Evolutionary conservation across 805 yeast species (phyloP).

Genomic region (Candida fluviatilis): DNA sequence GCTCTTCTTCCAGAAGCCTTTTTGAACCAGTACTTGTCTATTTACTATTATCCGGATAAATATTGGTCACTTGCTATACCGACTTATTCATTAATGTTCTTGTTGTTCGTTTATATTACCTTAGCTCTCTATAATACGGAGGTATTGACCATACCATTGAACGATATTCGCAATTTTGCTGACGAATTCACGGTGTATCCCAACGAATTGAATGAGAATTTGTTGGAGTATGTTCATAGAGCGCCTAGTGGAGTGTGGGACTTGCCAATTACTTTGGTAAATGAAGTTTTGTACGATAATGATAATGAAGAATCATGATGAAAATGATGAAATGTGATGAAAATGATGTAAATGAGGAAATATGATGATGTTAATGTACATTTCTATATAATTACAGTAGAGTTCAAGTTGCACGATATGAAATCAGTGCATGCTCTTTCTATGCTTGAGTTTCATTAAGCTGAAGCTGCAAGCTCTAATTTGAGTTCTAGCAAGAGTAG

Average conservation of each 20-base stretch:
- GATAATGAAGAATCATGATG: conserved; percentile 6
- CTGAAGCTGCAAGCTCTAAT: too few relatives aligned
- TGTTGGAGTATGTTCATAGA: conserved; percentile 40
- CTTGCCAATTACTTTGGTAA: conserved; percentile 67
- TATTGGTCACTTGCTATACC: conserved; percentile 91
- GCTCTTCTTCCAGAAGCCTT: conserved; percentile 61
- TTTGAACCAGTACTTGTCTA: conserved; percentile 45
- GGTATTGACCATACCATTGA: conserved; percentile 54
- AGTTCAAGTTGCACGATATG: too few relatives aligned
- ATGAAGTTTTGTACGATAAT: conserved; percentile 52
- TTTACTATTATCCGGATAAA: conserved; percentile 77
- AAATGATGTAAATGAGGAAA: not conserved
- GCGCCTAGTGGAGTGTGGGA: conserved; percentile 88
- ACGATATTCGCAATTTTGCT: conserved; percentile 58
- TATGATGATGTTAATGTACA: not conserved
- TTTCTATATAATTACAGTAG: conserved; percentile 1
- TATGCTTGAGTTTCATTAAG: too few relatives aligned
- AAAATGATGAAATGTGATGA: conserved; percentile 1
- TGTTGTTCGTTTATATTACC: conserved; percentile 71
- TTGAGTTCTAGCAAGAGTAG: too few relatives aligned
- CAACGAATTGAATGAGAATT: conserved; percentile 11
- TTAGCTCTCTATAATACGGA: conserved; percentile 75
- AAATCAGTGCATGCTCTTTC: too few relatives aligned
- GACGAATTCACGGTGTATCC: conserved; percentile 55
- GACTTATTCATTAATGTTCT: conserved; percentile 59